Conservation (phyloP, 768 basidiomycete genomes). For the Tulasnella calospora region DNA sequence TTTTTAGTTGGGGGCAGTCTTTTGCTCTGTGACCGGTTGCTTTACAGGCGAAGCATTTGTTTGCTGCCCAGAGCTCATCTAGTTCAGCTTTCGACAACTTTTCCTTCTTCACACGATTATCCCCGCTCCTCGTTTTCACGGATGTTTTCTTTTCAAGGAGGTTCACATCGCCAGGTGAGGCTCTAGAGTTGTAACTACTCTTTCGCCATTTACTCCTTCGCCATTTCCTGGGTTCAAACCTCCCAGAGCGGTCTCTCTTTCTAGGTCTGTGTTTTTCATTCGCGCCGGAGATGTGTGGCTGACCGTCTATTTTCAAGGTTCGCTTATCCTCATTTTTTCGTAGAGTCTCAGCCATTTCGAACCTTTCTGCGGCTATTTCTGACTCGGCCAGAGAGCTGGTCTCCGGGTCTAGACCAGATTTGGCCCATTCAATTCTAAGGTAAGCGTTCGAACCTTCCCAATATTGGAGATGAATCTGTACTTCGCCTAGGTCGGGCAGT, state of each 20-base stretch:
- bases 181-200: neutral
- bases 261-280: no score
- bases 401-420: neutral
- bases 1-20: neutral
- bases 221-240: no score
- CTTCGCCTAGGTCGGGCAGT: neutral
- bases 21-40: neutral
- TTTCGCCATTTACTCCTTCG: no score
- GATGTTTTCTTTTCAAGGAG: neutral
- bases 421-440: neutral
- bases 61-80: slow-evolving; percentile 15
- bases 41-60: slow-evolving; percentile 15
- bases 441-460: neutral
- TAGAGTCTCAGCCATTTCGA: no score
- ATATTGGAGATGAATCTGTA: neutral
- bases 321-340: no score
- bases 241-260: no score
- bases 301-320: neutral
- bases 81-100: neutral
- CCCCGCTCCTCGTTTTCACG: neutral
- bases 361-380: no score
- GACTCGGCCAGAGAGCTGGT: no score
- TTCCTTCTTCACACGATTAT: neutral
- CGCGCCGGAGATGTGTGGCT: no score
- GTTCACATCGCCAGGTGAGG: neutral